Evolutionary conservation across 2,329 filamentous ascomycete species (phyloP), one percentile per base, ranked within the genome.

Genomic region (Epichloe amarillans): DNA sequence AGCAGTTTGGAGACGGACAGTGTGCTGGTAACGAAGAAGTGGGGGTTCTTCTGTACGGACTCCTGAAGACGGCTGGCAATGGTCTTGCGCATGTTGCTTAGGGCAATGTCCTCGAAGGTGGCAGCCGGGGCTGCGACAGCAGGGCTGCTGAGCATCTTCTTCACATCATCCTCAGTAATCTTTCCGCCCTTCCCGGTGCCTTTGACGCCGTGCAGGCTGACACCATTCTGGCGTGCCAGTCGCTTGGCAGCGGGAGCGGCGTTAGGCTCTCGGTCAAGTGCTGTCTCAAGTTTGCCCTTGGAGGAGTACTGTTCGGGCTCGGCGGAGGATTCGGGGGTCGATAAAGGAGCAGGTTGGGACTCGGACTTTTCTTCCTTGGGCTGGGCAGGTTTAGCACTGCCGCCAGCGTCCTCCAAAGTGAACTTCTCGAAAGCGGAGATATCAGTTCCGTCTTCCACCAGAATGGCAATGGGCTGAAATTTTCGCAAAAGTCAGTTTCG

Each of bases 21-120:
- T 60, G 82, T 82, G 62, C 88, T 85, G 62, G 88, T 88, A 63
- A 98, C 91, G 68, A 91, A 98, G 82, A 95, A 98, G 79, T 97
- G 93, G 54, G 93, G 93, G 79, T 96, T 97, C 72, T 91, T 84
- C 70, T 86, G 82, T 69, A 88, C 79, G 42, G 91, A 97, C 74
- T 95, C 66, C 64, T 84, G 83, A 53, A 98, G 86, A 61, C 93
- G 88, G 70, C 73, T 82, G 69, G 93, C 93, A 68, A 98, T 98
- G 59, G 87, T 90, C 82, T 96, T 97, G 76, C 93, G 90, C 93
- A 98, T 98, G 68, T 86, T 85, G 63, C 78, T 85, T 60, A 90
- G 80, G 56, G 89, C 87, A 55, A 80, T 80, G 66, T 98, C 93
- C 71, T 89, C 83, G 72, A 86, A 97, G 53, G 78, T 72, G 54